These are phyloP conservation scores for Ulota crispa DNA, from an alignment of 225 moss, liverwort and hornwort species.

Conservation along the genomic window DNA sequence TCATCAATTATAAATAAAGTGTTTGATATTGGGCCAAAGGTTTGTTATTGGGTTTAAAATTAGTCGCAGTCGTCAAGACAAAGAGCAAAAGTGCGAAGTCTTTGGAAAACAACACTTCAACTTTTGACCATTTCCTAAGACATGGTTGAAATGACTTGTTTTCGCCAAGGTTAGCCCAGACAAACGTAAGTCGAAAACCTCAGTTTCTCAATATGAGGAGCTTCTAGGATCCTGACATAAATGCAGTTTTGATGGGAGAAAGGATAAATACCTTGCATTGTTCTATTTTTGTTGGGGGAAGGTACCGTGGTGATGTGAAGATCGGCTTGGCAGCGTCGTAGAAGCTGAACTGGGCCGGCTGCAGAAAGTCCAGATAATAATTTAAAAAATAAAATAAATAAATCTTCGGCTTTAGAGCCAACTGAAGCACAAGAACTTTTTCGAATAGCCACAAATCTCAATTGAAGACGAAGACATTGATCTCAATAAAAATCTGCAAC, in stretches of 20 bases:
- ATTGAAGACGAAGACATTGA: background rate
- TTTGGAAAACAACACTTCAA: background rate
- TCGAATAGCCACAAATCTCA: background rate
- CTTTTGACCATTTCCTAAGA: background rate
- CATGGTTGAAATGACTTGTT: background rate
- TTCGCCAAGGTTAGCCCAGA: background rate
- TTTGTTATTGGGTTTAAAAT: too few relatives aligned
- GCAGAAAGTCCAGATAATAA: constrained; percentile 1
- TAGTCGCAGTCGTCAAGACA: background rate
- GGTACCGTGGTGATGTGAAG: constrained; percentile 88
- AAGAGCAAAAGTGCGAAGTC: background rate
- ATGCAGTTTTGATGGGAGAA: background rate
- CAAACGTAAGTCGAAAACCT: background rate
- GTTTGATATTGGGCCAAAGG: too few relatives aligned
- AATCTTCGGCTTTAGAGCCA: background rate
- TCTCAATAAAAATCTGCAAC: too few relatives aligned
- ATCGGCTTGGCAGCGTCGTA: constrained; percentile 89
- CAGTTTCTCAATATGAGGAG: background rate
- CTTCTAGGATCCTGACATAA: background rate
- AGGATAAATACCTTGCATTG: constrained; percentile 61
- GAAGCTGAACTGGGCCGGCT: constrained; percentile 93
- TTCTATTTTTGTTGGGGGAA: constrained; percentile 92
- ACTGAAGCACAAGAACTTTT: background rate
- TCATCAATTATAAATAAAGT: too few relatives aligned
- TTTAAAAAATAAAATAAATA: background rate